Base-by-base conservation (phyloP, 768 basidiomycete genomes). In the Multifurca ochricompacta region DNA sequence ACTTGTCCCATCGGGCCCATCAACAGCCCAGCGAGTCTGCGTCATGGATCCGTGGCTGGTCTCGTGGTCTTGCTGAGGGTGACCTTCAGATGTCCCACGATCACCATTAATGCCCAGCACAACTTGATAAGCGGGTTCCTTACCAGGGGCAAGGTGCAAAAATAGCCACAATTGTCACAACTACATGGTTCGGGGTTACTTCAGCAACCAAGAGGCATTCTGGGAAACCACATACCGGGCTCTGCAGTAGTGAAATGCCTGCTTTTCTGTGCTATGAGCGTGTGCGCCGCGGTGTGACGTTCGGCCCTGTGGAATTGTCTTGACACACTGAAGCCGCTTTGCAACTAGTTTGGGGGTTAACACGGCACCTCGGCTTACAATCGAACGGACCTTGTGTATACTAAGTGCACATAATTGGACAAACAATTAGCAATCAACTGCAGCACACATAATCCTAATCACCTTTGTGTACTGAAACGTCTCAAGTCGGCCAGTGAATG, bases 391-490 rank as follows among this genome's bases (percentile, higher is more conserved):
- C 76, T 70, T 81, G 81, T 2, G 75, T 70, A 61, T 79, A 81
- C 80, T 81, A n/a, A n/a, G n/a, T n/a, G n/a, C n/a, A 39, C 1
- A 18, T 23, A 35, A 14, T 27, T n/a, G 40, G 14, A 40, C n/a
- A 34, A n/a, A 6, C 18, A 25, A 4, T 45, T 19, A 55, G 35
- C 23, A 18, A 44, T 6, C 10, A 3, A 8, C 9, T 6, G 31
- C 7, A 3, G 4, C n/a, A 16, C 3, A 21, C 14, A n/a, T 6
- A 4, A 31, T 14, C 7, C n/a, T 7, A 59, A 64, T 25, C 44
- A 79, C 82, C 71, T 83, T 83, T 0, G 82, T 84, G 47, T 80
- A 84, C 59, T 80, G 75, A 59, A 82, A 84, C 0, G 76, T 78
- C 58, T 81, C 79, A 48, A 82, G 77, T 51, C 66, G 68, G 0